Evolutionary conservation across 1,139 yeast species (phyloP).

Genomic region (Casaregolazyma suthepensis): DNA sequence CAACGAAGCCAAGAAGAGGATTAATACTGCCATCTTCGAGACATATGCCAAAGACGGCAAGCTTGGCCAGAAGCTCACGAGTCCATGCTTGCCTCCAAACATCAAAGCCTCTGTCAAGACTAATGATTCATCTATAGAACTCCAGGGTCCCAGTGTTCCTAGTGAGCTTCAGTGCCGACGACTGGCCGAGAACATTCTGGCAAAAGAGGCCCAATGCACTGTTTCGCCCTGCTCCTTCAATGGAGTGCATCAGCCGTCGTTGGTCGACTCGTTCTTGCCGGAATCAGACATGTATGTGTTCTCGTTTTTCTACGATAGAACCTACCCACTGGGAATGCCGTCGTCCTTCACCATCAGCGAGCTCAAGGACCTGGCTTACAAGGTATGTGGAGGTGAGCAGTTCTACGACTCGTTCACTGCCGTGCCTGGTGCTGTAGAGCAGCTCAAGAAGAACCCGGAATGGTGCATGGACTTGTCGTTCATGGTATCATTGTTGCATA

Average conservation of each 20-base stretch:
- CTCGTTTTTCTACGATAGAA: conserved; percentile 91
- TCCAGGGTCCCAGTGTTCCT: conserved; percentile 56
- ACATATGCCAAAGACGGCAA: conserved; percentile 21
- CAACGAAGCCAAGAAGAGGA: conserved; percentile 85
- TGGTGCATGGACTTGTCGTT: conserved; percentile 93
- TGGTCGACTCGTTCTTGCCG: conserved; percentile 64
- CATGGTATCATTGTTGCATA: conserved; percentile 82
- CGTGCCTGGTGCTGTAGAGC: conserved; percentile 59
- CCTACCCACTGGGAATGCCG: conserved; percentile 93
- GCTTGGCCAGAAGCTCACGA: conserved; percentile 40
- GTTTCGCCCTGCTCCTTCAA: conserved; percentile 87
- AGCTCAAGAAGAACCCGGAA: conserved; percentile 70
- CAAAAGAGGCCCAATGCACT: conserved; percentile 73
- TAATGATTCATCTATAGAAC: conserved; percentile 15
- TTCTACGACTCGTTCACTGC: conserved; percentile 59
- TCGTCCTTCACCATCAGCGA: conserved; percentile 79
- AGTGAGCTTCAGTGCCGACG: conserved; percentile 73
- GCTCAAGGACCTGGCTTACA: conserved; percentile 69
- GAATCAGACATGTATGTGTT: conserved; percentile 77
- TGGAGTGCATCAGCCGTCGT: conserved; percentile 94
- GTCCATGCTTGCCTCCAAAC: conserved; percentile 89
- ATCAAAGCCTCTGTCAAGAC: conserved; percentile 49
- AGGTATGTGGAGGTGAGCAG: conserved; percentile 77
- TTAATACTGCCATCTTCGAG: conserved; percentile 44
- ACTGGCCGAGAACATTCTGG: conserved; percentile 73